These are phyloP conservation scores for Clonostachys rhizophaga DNA, from an alignment of 2,329 filamentous ascomycete genomes.

Conservation along the genomic window DNA sequence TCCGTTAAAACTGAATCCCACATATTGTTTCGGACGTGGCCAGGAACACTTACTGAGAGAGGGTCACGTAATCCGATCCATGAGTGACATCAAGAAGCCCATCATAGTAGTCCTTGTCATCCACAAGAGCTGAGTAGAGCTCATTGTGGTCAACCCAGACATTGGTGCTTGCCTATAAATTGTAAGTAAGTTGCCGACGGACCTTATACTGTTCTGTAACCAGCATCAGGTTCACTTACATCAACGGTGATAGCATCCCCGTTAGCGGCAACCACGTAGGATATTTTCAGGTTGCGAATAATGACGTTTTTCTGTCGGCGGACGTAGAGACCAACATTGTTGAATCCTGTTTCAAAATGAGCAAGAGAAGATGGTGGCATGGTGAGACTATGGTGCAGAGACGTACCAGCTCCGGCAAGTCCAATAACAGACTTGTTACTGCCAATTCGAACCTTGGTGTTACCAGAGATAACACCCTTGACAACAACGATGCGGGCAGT, in stretches of 20 bases:
- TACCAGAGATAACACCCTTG: slow-evolving; percentile 16
- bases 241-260: slow-evolving; percentile 44
- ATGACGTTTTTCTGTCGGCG: slow-evolving; percentile 48
- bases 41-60: slow-evolving; percentile 28
- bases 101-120: slow-evolving; percentile 32
- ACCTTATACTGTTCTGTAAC: too few relatives aligned
- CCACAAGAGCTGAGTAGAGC: slow-evolving; percentile 23
- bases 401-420: slow-evolving; percentile 15
- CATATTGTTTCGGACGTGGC: background rate
- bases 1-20: background rate
- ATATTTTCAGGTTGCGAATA: slow-evolving; percentile 47
- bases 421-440: slow-evolving; percentile 39
- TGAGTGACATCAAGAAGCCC: slow-evolving; percentile 36
- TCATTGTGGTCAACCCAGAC: slow-evolving; percentile 41
- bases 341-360: slow-evolving; percentile 14
- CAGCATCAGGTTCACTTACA: background rate
- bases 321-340: slow-evolving; percentile 39
- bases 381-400: background rate
- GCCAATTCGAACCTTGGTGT: slow-evolving; percentile 20
- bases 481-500: slow-evolving; percentile 22
- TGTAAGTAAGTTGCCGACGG: background rate
- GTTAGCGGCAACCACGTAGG: slow-evolving; percentile 35
- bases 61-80: slow-evolving; percentile 30
- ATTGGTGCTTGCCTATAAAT: slow-evolving; percentile 40
- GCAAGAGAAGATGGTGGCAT: background rate